Evolutionary conservation across 441 rosid species (phyloP).

Genomic region (Biscutella laevigata): DNA sequence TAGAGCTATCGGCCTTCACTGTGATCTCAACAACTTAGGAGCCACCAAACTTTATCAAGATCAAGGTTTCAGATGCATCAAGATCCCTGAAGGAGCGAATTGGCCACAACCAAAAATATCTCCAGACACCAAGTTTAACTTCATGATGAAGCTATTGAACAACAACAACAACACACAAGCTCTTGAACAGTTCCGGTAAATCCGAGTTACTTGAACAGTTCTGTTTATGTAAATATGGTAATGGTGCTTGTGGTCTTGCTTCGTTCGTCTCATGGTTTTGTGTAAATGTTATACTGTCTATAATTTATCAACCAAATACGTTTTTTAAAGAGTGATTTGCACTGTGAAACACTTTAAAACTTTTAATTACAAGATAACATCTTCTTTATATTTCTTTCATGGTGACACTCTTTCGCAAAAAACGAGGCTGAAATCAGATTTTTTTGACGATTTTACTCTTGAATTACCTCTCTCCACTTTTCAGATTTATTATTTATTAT

Average conservation of each 20-base stretch:
- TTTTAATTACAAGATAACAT: no score
- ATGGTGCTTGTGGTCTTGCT: background rate
- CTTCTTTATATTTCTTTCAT: no score
- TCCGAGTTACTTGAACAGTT: background rate
- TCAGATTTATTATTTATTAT: no score
- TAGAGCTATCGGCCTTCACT: conserved; percentile 72
- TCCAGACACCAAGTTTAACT: conserved; percentile 52
- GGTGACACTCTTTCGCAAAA: no score
- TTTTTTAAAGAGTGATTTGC: no score
- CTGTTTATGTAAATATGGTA: conserved; percentile 14
- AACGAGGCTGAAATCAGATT: no score
- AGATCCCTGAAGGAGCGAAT: conserved; percentile 72
- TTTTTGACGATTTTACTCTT: no score
- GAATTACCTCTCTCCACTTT: no score
- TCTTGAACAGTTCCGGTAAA: conserved; percentile 16
- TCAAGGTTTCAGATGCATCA: conserved; percentile 60
- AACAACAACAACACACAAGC: conserved; percentile 22
- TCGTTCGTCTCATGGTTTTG: background rate
- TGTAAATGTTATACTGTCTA: conserved; percentile 20
- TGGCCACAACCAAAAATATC: conserved; percentile 75
- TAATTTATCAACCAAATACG: background rate
- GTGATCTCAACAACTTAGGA: conserved; percentile 59
- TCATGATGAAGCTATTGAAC: conserved; percentile 88
- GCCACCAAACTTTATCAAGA: conserved; percentile 64
- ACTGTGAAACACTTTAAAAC: no score